Evolutionary conservation across 768 basidiomycete genomes (phyloP).

Genomic region (Crucibulum laeve): DNA sequence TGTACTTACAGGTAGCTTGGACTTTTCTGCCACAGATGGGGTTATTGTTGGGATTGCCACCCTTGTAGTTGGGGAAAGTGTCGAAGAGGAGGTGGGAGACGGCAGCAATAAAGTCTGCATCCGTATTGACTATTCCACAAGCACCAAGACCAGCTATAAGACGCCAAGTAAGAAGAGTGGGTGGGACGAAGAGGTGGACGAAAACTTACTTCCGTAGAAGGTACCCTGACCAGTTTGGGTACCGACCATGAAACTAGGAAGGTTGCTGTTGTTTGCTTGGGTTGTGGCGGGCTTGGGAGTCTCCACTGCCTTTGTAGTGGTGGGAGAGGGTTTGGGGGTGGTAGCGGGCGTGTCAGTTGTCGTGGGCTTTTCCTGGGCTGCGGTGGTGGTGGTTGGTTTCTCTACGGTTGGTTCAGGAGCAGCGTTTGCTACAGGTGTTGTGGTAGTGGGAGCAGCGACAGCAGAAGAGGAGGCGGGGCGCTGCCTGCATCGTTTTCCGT

Average conservation of each 20-base stretch:
- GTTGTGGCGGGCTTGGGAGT: conserved; percentile 11
- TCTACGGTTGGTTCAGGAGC: conserved; percentile 6
- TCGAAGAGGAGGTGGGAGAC: conserved; percentile 56
- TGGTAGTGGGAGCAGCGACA: conserved; percentile 14
- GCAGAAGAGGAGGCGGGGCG: conserved; percentile 21
- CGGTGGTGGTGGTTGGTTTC: conserved; percentile 5
- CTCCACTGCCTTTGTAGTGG: conserved; percentile 7
- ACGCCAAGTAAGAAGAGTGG: conserved; percentile 5
- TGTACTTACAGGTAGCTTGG: conserved; percentile 40
- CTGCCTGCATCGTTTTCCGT: conserved; percentile 31
- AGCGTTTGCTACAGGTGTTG: conserved; percentile 8
- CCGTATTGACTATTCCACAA: conserved; percentile 55
- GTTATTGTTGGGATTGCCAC: conserved; percentile 68
- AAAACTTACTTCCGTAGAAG: conserved; percentile 41
- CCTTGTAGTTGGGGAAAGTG: conserved; percentile 48
- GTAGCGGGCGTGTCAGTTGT: conserved; percentile 8
- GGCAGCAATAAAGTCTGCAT: conserved; percentile 51
- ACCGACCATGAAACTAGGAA: conserved; percentile 42
- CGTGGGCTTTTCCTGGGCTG: background rate
- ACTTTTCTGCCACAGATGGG: conserved; percentile 61
- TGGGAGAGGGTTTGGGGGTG: conserved; percentile 9
- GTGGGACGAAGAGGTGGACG: conserved; percentile 1
- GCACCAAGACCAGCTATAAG: conserved; percentile 54
- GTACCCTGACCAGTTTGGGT: conserved; percentile 52
- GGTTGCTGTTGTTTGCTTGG: conserved; percentile 12